Conservation (phyloP, 2,329 filamentous ascomycete genomes). For the Trichoderma semiorbis region DNA sequence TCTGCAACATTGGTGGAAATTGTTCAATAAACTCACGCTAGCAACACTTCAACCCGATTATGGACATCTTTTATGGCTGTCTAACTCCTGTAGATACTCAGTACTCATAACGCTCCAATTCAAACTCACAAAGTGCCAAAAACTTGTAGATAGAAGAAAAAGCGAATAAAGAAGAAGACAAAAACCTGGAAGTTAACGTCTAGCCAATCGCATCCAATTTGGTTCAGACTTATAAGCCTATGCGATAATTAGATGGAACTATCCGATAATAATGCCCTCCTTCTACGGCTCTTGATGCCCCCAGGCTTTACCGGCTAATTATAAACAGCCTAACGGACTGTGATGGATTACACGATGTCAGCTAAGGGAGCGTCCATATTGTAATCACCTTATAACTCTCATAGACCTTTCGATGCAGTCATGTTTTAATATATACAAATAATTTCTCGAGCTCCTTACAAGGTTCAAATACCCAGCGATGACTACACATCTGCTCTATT, state of each 20-base stretch:
- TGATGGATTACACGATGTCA: neutral
- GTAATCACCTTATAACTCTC: neutral
- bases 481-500: neutral
- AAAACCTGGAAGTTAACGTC: neutral
- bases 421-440: neutral
- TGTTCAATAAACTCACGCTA: neutral
- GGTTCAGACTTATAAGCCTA: too few species aligned
- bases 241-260: too few species aligned
- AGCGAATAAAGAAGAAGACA: neutral
- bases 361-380: neutral
- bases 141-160: neutral
- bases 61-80: neutral
- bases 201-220: neutral
- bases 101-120: neutral
- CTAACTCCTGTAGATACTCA: neutral
- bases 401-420: neutral
- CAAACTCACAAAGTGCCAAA: neutral
- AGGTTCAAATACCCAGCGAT: neutral
- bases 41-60: neutral
- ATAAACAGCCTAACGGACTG: neutral
- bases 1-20: neutral
- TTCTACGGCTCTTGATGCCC: neutral
- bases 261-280: neutral
- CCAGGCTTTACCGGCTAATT: neutral
- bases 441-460: neutral